Percentiles rank a stretch among this genome's conserved stretches.
phyloP scores from a whole-genome alignment of 805 yeast genomes.

The Saccharomycopsis fermentans region DNA sequence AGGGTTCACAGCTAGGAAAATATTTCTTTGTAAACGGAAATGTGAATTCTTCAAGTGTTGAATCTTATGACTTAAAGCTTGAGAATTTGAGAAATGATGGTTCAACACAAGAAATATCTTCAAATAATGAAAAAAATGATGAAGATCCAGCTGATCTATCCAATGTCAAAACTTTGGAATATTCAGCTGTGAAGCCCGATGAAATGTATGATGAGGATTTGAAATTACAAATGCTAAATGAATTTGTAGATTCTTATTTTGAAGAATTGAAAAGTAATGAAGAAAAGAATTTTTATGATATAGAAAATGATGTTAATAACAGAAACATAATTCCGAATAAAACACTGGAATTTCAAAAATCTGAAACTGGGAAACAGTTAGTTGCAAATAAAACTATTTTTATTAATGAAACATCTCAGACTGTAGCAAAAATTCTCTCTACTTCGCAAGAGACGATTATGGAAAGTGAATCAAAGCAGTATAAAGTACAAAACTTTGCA shows the following conservation, averaged over 20 bases:
- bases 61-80: background rate
- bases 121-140: background rate
- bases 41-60: background rate
- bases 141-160: background rate
- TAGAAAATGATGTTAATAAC: background rate
- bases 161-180: background rate
- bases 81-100: background rate
- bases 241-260: background rate
- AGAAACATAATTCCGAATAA: background rate
- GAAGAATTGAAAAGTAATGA: background rate
- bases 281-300: background rate
- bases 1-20: background rate
- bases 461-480: background rate
- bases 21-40: background rate
- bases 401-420: too few relatives aligned
- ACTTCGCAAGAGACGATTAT: too few relatives aligned
- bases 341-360: too few relatives aligned
- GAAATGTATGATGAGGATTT: background rate
- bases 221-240: conserved; percentile 4
- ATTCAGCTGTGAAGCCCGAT: background rate
- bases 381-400: too few relatives aligned
- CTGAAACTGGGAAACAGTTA: too few relatives aligned
- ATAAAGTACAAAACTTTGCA: background rate
- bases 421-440: too few relatives aligned
- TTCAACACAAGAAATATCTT: background rate